Conservation (phyloP, 169 alveolate species). For the Hepatocystis sp. region DNA sequence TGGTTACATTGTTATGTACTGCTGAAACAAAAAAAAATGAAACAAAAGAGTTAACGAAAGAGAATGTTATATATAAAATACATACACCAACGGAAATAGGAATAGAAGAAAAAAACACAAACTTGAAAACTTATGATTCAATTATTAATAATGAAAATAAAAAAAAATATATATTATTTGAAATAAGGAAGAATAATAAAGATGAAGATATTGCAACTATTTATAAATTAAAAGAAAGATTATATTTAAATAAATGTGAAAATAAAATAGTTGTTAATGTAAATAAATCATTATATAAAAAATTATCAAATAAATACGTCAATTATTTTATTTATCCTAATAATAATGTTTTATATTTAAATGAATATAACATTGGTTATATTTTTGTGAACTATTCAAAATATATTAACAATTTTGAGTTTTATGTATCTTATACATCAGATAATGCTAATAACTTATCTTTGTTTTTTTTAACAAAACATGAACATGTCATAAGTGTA, state of each 20-base stretch:
- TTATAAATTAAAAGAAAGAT: conserved; percentile 39
- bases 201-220: conserved; percentile 4
- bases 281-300: conserved; percentile 12
- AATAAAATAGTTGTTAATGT: conserved; percentile 27
- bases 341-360: conserved; percentile 23
- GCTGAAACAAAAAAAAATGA: too few species aligned
- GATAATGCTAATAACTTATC: conserved; percentile 6
- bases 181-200: not conserved
- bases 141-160: conserved; percentile 4
- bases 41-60: too few species aligned
- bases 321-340: conserved; percentile 31
- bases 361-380: conserved; percentile 28
- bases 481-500: conserved; percentile 2
- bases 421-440: conserved; percentile 18
- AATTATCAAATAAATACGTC: conserved; percentile 11
- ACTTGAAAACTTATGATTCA: not conserved
- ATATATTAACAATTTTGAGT: conserved; percentile 23
- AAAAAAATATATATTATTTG: conserved; percentile 12
- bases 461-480: conserved; percentile 32
- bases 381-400: conserved; percentile 48
- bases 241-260: conserved; percentile 22
- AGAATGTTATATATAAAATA: too few species aligned
- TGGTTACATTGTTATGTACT: too few species aligned
- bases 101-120: too few species aligned
- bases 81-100: too few species aligned